Evolutionary conservation across 2,329 filamentous ascomycete species (phyloP), one percentile per base, ranked within the genome.

Genomic region (Coniochaeta ligniaria): DNA sequence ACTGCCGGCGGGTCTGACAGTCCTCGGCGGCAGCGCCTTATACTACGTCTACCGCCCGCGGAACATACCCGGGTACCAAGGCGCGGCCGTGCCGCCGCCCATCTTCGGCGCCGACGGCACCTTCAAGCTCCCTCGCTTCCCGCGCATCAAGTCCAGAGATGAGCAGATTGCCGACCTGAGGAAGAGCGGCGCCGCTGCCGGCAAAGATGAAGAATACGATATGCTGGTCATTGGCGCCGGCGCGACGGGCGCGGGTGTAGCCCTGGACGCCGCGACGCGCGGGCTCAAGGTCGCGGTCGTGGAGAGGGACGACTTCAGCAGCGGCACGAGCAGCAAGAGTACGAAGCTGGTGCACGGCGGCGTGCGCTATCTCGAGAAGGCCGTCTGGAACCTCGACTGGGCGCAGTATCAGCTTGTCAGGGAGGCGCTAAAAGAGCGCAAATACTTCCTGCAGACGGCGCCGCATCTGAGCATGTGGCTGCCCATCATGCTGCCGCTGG

Each of bases 271-370:
- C 38, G 88, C 86, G 24, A 93, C 90, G 2, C 83, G 90, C 66
- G 90, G 90, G 1, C 77, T 94, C 68, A 91, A 87, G 75, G 90
- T 95, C 62, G 90, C 91, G 14, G 76, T 93, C 58, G 89, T 95
- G 17, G 90, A 95, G 76, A 82, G 90, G 63, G 91, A 94, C 72
- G 90, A 95, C 74, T 95, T 94, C 72, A 88, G 87, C 67, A 83
- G 87, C 63, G 90, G 91, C 33, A 94, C 90, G 45, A 92, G 89
- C 77, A 91, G 88, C 74, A 94, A 94, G 78, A 92, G 89, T 76
- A 95, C 90, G 57, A 95, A 95, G 76, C 81, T 95, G 59, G 91
- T 95, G 20, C 90, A 95, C 74, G 90, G 90, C 66, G 90, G 90
- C 70, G 91, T 95, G 62, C 84, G 90, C 66, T 95, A 94, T 72